Evolutionary conservation across 2,329 filamentous ascomycete species (phyloP).

Genomic region (Didymella keratinophila): DNA sequence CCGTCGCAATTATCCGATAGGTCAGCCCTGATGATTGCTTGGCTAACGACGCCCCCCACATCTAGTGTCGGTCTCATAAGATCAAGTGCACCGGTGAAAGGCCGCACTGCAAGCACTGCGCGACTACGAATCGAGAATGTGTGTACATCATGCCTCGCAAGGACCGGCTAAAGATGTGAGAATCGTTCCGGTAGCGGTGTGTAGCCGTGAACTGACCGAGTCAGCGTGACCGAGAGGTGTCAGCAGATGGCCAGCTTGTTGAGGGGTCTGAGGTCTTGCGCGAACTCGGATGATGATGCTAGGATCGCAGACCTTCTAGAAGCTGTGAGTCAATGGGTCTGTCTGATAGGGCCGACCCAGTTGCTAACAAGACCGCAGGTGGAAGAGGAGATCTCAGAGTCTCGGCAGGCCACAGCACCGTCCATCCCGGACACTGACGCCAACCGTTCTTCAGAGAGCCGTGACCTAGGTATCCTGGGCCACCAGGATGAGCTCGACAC

Average conservation of each 20-base stretch:
- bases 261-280: slow-evolving; percentile 25
- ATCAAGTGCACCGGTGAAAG: slow-evolving; percentile 52
- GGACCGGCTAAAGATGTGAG: slow-evolving; percentile 50
- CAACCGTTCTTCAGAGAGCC: slow-evolving; percentile 24
- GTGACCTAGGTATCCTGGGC: slow-evolving; percentile 17
- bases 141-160: slow-evolving; percentile 51
- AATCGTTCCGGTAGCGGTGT: neutral
- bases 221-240: slow-evolving; percentile 43
- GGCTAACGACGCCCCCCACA: slow-evolving; percentile 23
- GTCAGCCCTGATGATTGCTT: slow-evolving; percentile 4
- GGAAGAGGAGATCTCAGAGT: slow-evolving; percentile 39
- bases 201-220: slow-evolving; percentile 21
- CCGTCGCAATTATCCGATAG: slow-evolving; percentile 9
- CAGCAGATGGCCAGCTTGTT: slow-evolving; percentile 39
- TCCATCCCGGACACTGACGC: slow-evolving; percentile 32
- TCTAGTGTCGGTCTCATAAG: slow-evolving; percentile 51
- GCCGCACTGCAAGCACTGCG: slow-evolving; percentile 50
- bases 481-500: slow-evolving; percentile 27
- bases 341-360: neutral
- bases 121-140: slow-evolving; percentile 44
- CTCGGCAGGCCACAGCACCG: slow-evolving; percentile 21
- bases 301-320: slow-evolving; percentile 37
- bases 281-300: slow-evolving; percentile 31
- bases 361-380: slow-evolving; percentile 31
- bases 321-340: slow-evolving; percentile 21